These are phyloP conservation scores for Fusarium papillatum DNA, from an alignment of 2,329 filamentous ascomycete species.

Conservation along the genomic window DNA sequence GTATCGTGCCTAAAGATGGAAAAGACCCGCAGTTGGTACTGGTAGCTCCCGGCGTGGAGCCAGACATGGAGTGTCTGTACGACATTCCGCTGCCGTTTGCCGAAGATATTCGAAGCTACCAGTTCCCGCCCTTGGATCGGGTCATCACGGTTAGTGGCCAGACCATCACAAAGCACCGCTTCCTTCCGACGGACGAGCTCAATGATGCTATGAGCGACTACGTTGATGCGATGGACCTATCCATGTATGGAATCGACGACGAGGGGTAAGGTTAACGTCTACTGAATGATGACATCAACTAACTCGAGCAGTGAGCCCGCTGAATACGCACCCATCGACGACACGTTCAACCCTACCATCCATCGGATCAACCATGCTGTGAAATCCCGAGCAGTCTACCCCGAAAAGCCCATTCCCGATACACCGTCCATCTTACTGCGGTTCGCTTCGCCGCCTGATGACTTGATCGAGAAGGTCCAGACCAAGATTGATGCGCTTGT, in stretches of 20 bases:
- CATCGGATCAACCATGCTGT: constrained; percentile 92
- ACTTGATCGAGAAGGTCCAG: constrained; percentile 71
- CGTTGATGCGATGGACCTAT: constrained; percentile 93
- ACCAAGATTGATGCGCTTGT: constrained; percentile 74
- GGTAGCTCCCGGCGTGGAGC: constrained; percentile 84
- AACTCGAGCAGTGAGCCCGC: constrained; percentile 52
- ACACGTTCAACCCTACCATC: constrained; percentile 87
- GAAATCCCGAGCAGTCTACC: constrained; percentile 83
- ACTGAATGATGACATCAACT: constrained; percentile 8
- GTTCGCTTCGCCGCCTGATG: constrained; percentile 79
- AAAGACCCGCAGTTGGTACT: constrained; percentile 84
- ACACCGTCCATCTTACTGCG: constrained; percentile 75
- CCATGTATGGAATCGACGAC: constrained; percentile 78
- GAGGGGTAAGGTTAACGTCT: constrained; percentile 69
- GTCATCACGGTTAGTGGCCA: constrained; percentile 91
- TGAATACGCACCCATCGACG: constrained; percentile 84
- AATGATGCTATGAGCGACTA: constrained; percentile 89
- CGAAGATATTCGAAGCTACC: constrained; percentile 92
- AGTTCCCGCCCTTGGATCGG: constrained; percentile 90
- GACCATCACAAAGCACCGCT: constrained; percentile 83
- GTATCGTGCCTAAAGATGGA: constrained; percentile 87
- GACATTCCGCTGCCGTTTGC: constrained; percentile 94
- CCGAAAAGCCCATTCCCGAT: constrained; percentile 73
- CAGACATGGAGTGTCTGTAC: constrained; percentile 86
- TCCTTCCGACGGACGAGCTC: constrained; percentile 83